Conservation (phyloP, 139 green algal species). For the Chlorella vulgaris region DNA sequence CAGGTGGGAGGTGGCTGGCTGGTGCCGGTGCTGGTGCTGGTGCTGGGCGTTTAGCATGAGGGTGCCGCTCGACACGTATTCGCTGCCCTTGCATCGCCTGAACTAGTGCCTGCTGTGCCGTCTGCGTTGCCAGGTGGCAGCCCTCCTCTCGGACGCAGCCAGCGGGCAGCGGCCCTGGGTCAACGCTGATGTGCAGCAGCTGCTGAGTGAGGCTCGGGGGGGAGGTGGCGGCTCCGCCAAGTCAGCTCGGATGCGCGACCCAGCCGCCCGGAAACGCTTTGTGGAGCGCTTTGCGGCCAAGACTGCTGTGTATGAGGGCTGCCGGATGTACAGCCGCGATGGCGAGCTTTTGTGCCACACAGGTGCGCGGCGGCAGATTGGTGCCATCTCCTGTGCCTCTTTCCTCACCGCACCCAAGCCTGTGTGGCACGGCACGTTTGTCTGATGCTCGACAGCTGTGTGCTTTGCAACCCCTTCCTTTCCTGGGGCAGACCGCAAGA, state of each 20-base stretch:
- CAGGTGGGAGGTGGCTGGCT: no score
- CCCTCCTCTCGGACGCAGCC: not conserved
- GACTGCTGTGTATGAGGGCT: constrained; percentile 80
- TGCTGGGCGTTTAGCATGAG: no score
- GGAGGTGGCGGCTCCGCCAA: constrained; percentile 1
- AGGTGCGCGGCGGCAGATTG: not conserved
- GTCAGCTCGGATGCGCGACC: constrained; percentile 5
- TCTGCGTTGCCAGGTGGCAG: not conserved
- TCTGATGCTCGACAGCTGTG: no score
- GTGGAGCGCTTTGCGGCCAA: constrained; percentile 67
- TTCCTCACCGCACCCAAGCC: no score
- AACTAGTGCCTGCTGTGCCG: not conserved
- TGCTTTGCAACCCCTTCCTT: not conserved
- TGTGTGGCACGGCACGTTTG: no score
- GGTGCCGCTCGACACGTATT: no score
- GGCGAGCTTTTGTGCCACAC: constrained; percentile 78
- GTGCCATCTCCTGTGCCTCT: no score
- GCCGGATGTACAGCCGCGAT: constrained; percentile 68
- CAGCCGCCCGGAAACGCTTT: constrained; percentile 22
- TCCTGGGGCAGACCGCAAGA: constrained; percentile 49
- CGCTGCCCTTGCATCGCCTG: no score
- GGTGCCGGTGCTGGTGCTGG: not conserved
- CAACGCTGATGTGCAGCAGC: constrained; percentile 4
- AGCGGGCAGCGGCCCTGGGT: constrained; percentile 31
- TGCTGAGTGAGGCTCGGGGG: constrained; percentile 3